Base-by-base conservation (phyloP, 75 land plant genomes). In the Larix kaempferi region DNA sequence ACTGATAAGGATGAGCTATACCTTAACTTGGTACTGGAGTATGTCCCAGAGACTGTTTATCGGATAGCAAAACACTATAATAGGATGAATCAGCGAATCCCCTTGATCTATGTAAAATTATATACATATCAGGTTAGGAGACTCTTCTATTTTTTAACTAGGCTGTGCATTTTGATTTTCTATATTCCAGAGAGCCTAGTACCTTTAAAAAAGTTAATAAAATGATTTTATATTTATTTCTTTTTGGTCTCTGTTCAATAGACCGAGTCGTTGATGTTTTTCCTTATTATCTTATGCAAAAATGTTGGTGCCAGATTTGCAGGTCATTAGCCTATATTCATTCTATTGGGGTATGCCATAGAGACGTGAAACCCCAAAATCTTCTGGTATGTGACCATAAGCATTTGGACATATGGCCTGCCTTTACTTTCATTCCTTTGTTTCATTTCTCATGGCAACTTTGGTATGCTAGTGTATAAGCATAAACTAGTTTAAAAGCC, bases 351-450 rank as follows among this genome's bases (percentile, higher is more conserved):
- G 94, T 95, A 57, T 95, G 94, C 81, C 98, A 95, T 74, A 79
- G 98, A 61, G 98, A 95, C 81, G 91, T 95, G 77, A 95, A 95
- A 77, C 98, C 98, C 37, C 98, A 95, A 82, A 95, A 95, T 80
- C 89, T 95, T 69, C 75, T 95, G 98, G 98, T 95, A 82, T 59
- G 83, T 79, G 61, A n/a, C 61, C n/a, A 58, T n/a, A n/a, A n/a
- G n/a, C n/a, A n/a, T n/a, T n/a, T n/a, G n/a, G n/a, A n/a, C 21
- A 21, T 58, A 16, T 1, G 2, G 3, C 4, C n/a, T 59, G 11
- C n/a, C 3, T 59, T 59, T 59, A 2, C n/a, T 19, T 59, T 59
- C 3, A n/a, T 59, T 11, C 7, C 19, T 59, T 59, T 59, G 61
- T 19, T 59, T 17, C 19, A 3, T 59, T 59, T 3, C 61, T 59